Conservation (phyloP, 2,329 filamentous ascomycete species). For the Ophiostoma novo-ulmi region DNA sequence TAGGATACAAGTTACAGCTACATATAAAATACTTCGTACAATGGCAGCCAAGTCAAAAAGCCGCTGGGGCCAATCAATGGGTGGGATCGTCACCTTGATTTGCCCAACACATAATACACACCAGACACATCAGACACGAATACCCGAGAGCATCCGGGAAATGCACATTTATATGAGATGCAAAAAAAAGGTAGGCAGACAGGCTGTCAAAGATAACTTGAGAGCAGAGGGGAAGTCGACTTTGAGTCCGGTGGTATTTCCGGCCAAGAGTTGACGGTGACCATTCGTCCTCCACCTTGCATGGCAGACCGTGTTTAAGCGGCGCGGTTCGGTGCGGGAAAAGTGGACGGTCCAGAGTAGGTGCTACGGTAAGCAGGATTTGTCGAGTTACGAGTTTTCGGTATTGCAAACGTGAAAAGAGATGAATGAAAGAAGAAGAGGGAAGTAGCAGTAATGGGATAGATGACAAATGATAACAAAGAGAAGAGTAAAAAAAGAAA, state of each 20-base stretch:
- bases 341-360: slow-evolving; percentile 18
- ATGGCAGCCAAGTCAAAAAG: no score
- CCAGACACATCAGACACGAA: background rate
- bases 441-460: background rate
- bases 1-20: background rate
- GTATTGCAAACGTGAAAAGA: background rate
- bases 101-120: background rate
- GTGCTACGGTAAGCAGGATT: slow-evolving; percentile 6
- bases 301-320: slow-evolving; percentile 18
- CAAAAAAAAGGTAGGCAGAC: background rate
- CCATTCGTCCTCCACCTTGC: slow-evolving; percentile 18
- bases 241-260: slow-evolving; percentile 1
- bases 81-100: slow-evolving; percentile 2
- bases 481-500: background rate
- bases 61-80: background rate
- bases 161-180: background rate
- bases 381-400: background rate
- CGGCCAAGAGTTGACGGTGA: background rate
- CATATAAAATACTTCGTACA: background rate
- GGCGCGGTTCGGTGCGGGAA: slow-evolving; percentile 27
- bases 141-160: slow-evolving; percentile 2
- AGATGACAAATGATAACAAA: no score
- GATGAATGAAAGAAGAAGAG: background rate
- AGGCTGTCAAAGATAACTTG: background rate
- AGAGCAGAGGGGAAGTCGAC: background rate